Evolutionary conservation across 208 protist species (phyloP).

Genomic region (Leptomonas seymouri): DNA sequence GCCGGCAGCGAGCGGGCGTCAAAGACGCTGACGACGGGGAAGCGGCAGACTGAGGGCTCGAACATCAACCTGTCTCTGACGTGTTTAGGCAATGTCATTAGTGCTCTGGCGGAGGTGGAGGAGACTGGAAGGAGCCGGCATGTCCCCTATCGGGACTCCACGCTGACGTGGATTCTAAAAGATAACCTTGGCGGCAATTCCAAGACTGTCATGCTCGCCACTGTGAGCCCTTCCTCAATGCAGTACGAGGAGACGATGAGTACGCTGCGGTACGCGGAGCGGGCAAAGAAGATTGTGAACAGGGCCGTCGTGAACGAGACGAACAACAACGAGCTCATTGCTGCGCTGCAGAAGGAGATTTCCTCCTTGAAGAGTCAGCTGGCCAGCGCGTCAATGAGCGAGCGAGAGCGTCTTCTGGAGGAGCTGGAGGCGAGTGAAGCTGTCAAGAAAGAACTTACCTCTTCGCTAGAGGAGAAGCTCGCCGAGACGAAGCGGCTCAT

Average conservation of each 20-base stretch:
- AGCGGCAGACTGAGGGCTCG: slow-evolving; percentile 86
- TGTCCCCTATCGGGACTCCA: slow-evolving; percentile 91
- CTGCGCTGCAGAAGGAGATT: slow-evolving; percentile 75
- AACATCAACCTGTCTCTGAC: slow-evolving; percentile 91
- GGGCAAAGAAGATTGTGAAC: slow-evolving; percentile 90
- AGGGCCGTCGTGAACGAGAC: slow-evolving; percentile 86
- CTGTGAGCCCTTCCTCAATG: slow-evolving; percentile 59
- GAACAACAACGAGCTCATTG: slow-evolving; percentile 84
- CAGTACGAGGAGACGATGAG: slow-evolving; percentile 73
- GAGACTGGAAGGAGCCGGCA: slow-evolving; percentile 45
- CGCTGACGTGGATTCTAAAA: slow-evolving; percentile 93
- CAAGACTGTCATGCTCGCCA: slow-evolving; percentile 80
- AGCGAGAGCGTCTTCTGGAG: slow-evolving; percentile 57
- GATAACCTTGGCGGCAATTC: slow-evolving; percentile 59
- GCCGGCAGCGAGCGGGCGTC: slow-evolving; percentile 87
- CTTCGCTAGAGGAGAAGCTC: slow-evolving; percentile 75
- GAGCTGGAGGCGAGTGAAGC: slow-evolving; percentile 72
- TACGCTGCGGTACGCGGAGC: slow-evolving; percentile 87
- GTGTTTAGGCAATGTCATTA: slow-evolving; percentile 82
- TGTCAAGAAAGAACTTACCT: slow-evolving; percentile 67
- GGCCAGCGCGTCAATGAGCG: slow-evolving; percentile 48
- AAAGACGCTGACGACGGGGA: slow-evolving; percentile 79
- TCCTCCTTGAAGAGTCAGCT: slow-evolving; percentile 55
- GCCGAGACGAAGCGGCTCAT: slow-evolving; percentile 63
- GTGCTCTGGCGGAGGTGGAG: slow-evolving; percentile 65